These are phyloP conservation scores for Penicillium brevicompactum DNA, from an alignment of 2,329 filamentous ascomycete genomes.

Conservation along the genomic window DNA sequence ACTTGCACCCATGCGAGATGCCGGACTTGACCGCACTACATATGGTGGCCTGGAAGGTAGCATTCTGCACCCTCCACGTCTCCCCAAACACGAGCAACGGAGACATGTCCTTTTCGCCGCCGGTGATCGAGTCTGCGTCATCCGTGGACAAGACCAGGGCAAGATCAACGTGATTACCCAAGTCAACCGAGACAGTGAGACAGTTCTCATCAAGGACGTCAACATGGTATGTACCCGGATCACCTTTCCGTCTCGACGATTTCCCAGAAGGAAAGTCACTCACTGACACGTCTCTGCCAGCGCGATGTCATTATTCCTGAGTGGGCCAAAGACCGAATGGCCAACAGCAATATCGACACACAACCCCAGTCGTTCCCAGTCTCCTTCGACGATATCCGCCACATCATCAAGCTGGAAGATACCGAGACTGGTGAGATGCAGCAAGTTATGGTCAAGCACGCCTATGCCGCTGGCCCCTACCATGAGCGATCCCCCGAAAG, in stretches of 20 bases:
- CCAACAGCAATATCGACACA: constrained; percentile 41
- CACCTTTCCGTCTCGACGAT: background rate
- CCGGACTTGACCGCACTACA: constrained; percentile 58
- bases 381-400: constrained; percentile 72
- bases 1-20: constrained; percentile 74
- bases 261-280: constrained; percentile 1
- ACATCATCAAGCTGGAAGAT: constrained; percentile 76
- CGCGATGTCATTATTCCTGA: constrained; percentile 45
- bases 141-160: constrained; percentile 77
- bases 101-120: constrained; percentile 62
- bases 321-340: constrained; percentile 40
- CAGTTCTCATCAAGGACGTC: constrained; percentile 62
- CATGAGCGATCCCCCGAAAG: constrained; percentile 54
- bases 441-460: constrained; percentile 77
- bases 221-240: constrained; percentile 57
- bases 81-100: constrained; percentile 42
- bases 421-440: constrained; percentile 63
- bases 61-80: constrained; percentile 39
- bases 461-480: constrained; percentile 58
- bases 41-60: constrained; percentile 60
- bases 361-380: constrained; percentile 59
- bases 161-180: constrained; percentile 73
- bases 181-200: constrained; percentile 58
- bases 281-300: constrained; percentile 27
- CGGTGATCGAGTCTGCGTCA: constrained; percentile 79